A percentile compares a stretch with the other conserved stretches of the same genome.
Evolutionary conservation across 164 flowering plant genomes (phyloP).

Genomic region (Vitis vinifera): DNA sequence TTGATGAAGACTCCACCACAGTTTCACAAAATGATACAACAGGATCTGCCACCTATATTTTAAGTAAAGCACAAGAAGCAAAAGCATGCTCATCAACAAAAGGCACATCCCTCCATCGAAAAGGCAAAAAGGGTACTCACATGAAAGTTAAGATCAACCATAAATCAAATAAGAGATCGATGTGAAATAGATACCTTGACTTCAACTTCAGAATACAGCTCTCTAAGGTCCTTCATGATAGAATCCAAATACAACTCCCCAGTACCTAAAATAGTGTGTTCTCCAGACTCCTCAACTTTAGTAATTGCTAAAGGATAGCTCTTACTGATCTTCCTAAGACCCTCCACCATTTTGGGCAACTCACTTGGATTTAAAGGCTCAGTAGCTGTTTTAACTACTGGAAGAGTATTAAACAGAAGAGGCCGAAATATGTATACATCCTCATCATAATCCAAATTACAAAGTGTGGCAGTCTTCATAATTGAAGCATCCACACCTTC

Average conservation of each 20-base stretch:
- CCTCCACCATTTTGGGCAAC: conserved; percentile 99
- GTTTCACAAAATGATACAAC: conserved; percentile 99
- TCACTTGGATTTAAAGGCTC: conserved; percentile 99
- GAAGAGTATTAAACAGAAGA: conserved; percentile 89
- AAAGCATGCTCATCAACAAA: neutral
- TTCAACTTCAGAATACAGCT: conserved; percentile 98
- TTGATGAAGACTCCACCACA: conserved; percentile 96
- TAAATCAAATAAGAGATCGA: neutral
- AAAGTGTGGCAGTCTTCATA: conserved; percentile 97
- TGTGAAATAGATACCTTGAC: conserved; percentile 62
- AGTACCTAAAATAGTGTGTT: conserved; percentile 95
- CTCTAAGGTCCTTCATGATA: conserved; percentile 98
- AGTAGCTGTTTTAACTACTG: conserved; percentile 96
- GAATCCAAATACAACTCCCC: conserved; percentile 98
- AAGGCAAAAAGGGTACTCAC: neutral
- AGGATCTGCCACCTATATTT: conserved; percentile 93
- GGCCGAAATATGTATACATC: conserved; percentile 94
- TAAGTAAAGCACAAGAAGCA: conserved; percentile 2
- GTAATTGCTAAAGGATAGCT: conserved; percentile 97
- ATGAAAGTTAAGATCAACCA: neutral
- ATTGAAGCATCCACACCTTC: conserved; percentile 99
- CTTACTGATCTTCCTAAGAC: conserved; percentile 95
- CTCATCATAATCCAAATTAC: conserved; percentile 75
- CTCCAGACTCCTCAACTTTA: conserved; percentile 99
- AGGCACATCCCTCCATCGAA: neutral